Conservation (phyloP, 225 moss, liverwort and hornwort genomes). For the Takakia lepidozioides region DNA sequence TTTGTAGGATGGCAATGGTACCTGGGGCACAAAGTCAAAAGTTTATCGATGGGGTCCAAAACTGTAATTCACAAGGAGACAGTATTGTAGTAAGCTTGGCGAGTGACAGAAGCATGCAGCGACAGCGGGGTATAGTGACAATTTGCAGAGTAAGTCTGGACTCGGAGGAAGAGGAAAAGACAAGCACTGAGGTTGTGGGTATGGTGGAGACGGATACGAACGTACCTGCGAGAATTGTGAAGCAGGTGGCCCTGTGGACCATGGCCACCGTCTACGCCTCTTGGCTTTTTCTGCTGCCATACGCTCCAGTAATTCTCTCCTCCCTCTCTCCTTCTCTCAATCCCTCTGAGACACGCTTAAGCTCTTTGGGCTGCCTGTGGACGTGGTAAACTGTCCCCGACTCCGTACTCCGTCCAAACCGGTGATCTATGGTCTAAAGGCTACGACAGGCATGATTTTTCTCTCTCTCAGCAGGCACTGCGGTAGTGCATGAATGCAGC, state of each 20-base stretch:
- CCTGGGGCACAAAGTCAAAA: too few species aligned
- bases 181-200: background rate
- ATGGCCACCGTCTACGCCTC: slow-evolving; percentile 60
- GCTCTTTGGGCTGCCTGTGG: too few species aligned
- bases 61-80: too few species aligned
- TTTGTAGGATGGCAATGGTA: too few species aligned
- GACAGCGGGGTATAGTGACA: background rate
- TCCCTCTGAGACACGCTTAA: background rate
- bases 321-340: background rate
- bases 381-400: too few species aligned
- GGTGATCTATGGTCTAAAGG: too few species aligned
- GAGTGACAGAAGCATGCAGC: background rate
- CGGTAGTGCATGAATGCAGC: too few species aligned
- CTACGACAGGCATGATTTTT: too few species aligned
- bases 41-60: too few species aligned
- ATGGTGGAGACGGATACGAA: slow-evolving; percentile 8
- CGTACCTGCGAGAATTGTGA: slow-evolving; percentile 21
- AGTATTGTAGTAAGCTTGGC: too few species aligned
- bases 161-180: slow-evolving; percentile 10
- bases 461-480: too few species aligned
- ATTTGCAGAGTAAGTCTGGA: slow-evolving; percentile 23
- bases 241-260: slow-evolving; percentile 57
- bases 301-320: slow-evolving; percentile 55
- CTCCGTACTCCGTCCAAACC: too few species aligned
- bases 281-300: slow-evolving; percentile 83